Evolutionary conservation across 1,139 yeast species (phyloP), one percentile per base, ranked within the genome.

Genomic region (Geotrichum klebahnii): DNA sequence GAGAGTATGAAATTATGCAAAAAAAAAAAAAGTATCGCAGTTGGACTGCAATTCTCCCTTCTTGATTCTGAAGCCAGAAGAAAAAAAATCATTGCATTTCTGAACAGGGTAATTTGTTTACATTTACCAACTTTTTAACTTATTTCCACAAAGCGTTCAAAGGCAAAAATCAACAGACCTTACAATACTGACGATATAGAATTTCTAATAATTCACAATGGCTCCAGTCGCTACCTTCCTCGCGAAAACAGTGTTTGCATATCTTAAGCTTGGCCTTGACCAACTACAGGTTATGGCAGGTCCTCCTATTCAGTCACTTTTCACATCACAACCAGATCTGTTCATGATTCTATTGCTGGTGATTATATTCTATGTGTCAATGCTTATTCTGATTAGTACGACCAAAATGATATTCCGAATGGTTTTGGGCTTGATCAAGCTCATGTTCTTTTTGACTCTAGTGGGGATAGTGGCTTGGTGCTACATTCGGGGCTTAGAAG

Each of bases 371-470:
- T 67, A 62, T 52, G 39, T 67, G 6, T 61, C 67, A 32, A 53
- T 67, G 38, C 51, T 60, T 32, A 55, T 67, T 10, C 46, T 66
- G 24, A 53, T 55, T 24, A 61, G 64, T 44, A 57, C 67, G 14
- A 54, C 64, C 33, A 52, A 67, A n/a, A 57, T 65, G 56, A 47
- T 67, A 12, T 64, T 56, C 52, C 52, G 59, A 17, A 49, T 61
- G 28, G 50, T 67, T 14, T 56, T 58, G 51, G 51, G 56, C 19
- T 36, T 59, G 20, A 52, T 65, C 34, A 57, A 61, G 42, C 42
- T 65, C 28, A 40, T 54, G 2, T 38, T 61, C 9, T 44, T 56
- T 51, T 19, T 44, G 12, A 35, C 61, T n/a, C 32, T 58, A 2
- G 56, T 53, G 4, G 53, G 57, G 8, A 55, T 58, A 10, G 43